Evolutionary conservation across 83 land plant genomes (phyloP).

Genomic region (Thuja plicata): DNA sequence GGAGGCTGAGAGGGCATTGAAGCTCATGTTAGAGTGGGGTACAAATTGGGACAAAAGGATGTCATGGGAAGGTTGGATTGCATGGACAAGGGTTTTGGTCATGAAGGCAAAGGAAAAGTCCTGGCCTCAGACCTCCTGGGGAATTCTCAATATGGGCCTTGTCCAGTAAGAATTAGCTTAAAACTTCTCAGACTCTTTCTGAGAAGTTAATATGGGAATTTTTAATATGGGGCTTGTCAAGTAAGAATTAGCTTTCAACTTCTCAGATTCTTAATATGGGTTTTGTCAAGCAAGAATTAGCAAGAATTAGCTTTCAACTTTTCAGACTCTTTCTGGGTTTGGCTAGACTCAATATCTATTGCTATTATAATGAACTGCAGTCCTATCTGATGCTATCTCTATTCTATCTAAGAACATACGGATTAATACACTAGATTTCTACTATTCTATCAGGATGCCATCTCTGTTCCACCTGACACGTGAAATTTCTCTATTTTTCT

Average conservation of each 20-base stretch:
- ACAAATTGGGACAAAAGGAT: slow-evolving; percentile 88
- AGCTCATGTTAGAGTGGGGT: slow-evolving; percentile 77
- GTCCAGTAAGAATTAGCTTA: slow-evolving; percentile 46
- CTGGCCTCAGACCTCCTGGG: slow-evolving; percentile 74
- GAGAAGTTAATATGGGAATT: too few relatives aligned
- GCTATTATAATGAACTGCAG: not conserved
- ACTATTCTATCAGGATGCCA: too few relatives aligned
- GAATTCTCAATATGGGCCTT: slow-evolving; percentile 73
- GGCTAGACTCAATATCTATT: not conserved
- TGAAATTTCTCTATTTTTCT: too few relatives aligned
- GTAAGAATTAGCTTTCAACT: slow-evolving; percentile 25
- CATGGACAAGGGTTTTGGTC: slow-evolving; percentile 73
- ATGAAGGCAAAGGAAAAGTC: slow-evolving; percentile 67
- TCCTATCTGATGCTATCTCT: not conserved
- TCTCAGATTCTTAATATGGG: slow-evolving; percentile 57
- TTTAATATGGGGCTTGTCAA: slow-evolving; percentile 77
- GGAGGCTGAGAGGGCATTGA: slow-evolving; percentile 60
- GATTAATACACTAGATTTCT: not conserved
- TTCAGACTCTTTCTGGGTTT: not conserved
- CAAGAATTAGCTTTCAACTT: slow-evolving; percentile 22
- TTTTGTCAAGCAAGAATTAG: slow-evolving; percentile 70
- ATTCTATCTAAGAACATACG: not conserved
- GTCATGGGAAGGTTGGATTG: slow-evolving; percentile 92
- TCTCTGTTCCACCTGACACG: too few relatives aligned
- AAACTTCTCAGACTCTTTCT: not conserved